Percentiles rank a stretch among this genome's conserved stretches.
phyloP scores from a whole-genome alignment of 2,329 filamentous ascomycete species.

The Pseudocercospora fuligena region DNA sequence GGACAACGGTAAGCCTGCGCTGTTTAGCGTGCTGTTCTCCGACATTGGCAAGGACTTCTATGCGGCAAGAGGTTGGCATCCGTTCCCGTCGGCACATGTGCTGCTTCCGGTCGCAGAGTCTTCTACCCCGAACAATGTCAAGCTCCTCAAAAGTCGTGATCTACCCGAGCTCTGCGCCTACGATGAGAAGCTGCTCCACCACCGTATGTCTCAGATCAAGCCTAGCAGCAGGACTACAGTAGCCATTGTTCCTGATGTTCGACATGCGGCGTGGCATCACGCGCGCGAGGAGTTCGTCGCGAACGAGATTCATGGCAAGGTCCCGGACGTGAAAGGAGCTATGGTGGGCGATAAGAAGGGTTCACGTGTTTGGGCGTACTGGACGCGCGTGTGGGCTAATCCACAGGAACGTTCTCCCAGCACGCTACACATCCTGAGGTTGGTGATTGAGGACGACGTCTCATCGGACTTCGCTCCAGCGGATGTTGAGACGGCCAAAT shows the following conservation, averaged over 20 bases:
- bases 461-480: conserved; percentile 33
- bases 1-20: conserved; percentile 49
- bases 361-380: conserved; percentile 73
- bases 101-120: conserved; percentile 56
- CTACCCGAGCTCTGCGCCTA: conserved; percentile 65
- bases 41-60: conserved; percentile 88
- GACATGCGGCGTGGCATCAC: conserved; percentile 76
- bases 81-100: conserved; percentile 75
- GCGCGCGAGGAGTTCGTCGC: conserved; percentile 80
- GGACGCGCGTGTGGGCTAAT: conserved; percentile 69
- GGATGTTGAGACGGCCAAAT: conserved; percentile 27
- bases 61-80: conserved; percentile 74
- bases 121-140: conserved; percentile 17
- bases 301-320: conserved; percentile 62
- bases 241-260: conserved; percentile 70
- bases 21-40: conserved; percentile 82
- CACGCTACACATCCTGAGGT: conserved; percentile 69
- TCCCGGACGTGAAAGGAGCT: conserved; percentile 71
- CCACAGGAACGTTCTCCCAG: conserved; percentile 63
- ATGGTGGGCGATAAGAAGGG: conserved; percentile 59
- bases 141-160: conserved; percentile 61
- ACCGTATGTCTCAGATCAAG: conserved; percentile 52
- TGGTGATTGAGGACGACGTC: conserved; percentile 65
- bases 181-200: conserved; percentile 67
- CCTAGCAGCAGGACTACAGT: conserved; percentile 46